Percentiles rank a stretch among this genome's conserved stretches.
These are phyloP conservation scores for Diaporthe sp. DNA, from an alignment of 2,329 filamentous ascomycete genomes.

Conservation along the genomic window DNA sequence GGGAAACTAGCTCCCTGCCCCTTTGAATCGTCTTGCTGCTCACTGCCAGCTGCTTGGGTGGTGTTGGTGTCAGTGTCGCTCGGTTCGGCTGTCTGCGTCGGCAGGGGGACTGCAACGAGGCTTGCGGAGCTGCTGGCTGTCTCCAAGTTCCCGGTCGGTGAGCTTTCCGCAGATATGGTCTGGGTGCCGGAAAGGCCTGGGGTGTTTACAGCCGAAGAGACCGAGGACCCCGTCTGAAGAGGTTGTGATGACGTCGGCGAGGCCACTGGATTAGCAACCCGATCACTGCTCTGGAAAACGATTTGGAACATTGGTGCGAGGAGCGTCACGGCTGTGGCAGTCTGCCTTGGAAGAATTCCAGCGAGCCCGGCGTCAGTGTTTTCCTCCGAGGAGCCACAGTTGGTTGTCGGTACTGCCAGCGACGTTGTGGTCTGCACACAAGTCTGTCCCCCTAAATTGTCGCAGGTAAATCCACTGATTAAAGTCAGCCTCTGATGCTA, in stretches of 20 bases:
- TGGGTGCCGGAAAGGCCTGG: slow-evolving; percentile 21
- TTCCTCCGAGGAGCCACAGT: background rate
- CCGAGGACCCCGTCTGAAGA: background rate
- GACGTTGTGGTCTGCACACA: slow-evolving; percentile 25
- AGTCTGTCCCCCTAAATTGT: slow-evolving; percentile 18
- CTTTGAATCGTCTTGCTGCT: background rate
- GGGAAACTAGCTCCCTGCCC: background rate
- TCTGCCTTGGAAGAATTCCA: background rate
- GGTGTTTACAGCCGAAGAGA: background rate
- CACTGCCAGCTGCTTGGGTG: background rate
- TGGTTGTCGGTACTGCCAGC: background rate
- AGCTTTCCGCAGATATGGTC: background rate
- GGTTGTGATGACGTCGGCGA: slow-evolving; percentile 14
- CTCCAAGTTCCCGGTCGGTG: background rate
- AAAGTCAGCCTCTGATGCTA: background rate
- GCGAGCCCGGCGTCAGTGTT: background rate
- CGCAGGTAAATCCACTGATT: slow-evolving; percentile 18
- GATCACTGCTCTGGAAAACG: slow-evolving; percentile 20
- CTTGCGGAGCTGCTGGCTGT: slow-evolving; percentile 3
- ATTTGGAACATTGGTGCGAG: slow-evolving; percentile 33
- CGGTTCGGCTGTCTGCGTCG: slow-evolving; percentile 3
- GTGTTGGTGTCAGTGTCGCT: background rate
- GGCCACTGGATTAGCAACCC: background rate
- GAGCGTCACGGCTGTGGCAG: slow-evolving; percentile 19
- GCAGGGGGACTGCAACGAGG: background rate